Conservation (phyloP, 306 rosid species). For the Inga laurina region DNA sequence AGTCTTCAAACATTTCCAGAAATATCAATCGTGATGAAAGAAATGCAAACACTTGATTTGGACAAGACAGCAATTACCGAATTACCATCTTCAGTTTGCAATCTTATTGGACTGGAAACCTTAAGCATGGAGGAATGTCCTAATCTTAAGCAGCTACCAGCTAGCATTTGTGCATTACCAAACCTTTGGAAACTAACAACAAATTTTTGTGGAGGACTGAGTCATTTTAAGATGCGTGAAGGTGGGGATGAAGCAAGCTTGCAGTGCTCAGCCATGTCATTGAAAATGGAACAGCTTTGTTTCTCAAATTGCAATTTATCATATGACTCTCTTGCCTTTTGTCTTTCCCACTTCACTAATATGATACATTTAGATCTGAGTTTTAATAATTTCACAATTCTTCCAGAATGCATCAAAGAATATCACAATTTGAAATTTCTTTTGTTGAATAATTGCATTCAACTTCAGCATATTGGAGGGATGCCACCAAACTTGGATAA, state of each 20-base stretch:
- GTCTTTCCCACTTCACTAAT: no score
- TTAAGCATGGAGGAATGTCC: neutral
- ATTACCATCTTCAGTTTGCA: no score
- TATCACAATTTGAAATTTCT: no score
- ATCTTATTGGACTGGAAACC: neutral
- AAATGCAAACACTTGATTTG: neutral
- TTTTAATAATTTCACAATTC: no score
- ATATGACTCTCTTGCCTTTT: neutral
- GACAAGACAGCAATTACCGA: no score
- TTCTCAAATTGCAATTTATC: neutral
- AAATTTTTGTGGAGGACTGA: neutral
- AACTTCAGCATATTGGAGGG: neutral
- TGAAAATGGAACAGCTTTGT: neutral
- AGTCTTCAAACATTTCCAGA: neutral
- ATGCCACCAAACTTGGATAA: neutral
- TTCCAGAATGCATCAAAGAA: no score
- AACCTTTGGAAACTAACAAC: neutral
- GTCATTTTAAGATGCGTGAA: neutral
- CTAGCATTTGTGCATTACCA: neutral
- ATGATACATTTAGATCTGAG: no score
- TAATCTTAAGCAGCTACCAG: neutral
- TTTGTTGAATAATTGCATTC: neutral
- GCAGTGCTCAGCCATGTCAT: neutral
- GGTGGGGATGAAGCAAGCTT: neutral
- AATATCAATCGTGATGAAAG: neutral